Evolutionary conservation across 2,329 filamentous ascomycete species (phyloP), one percentile per base, ranked within the genome.

Genomic region (Tricladium varicosporioides): DNA sequence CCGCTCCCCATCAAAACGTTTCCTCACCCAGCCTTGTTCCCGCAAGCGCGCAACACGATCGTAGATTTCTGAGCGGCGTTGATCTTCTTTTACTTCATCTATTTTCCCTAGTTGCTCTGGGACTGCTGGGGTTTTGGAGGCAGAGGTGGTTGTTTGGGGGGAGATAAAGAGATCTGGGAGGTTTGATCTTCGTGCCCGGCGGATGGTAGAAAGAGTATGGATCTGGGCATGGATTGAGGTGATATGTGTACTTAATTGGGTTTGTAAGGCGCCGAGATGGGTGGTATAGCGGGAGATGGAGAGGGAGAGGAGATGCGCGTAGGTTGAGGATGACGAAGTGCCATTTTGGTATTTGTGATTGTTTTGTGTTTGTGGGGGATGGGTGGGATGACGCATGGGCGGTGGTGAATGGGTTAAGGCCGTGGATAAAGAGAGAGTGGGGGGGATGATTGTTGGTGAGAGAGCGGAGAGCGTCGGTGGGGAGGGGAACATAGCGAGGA

Each of bases 171-270:
- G 43, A 42, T 45, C 48, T n/a, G 61, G 55, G 8, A 53, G 51
- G 22, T 62, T 66, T 9, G 59, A 64, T 11, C 66, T 54, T 33
- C 63, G 58, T 5, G 59, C 53, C 18, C 56, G 60, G 10, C 62
- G 61, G 3, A 54, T 22, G 2, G 47, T 33, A 11, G 59, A 54
- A 11, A 69, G 53, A 1, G 44, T 36, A 1, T 45, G 27, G 51
- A 69, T 67, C 27, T 64, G 62, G 5, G 54, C 16, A 52, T 61
- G 48, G 44, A 65, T 56, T 22, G 58, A 56, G 5, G 56, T 45
- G 44, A 65, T 61, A 40, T 67, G 67, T 36, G 63, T 63, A 9
- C 45, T 19, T 2, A 68, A 52, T 48, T 67, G 65, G 1, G 42
- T 55, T 7, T 49, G 50, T 1, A 69, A 54, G 13, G 56, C 48